A percentile compares a stretch with the other conserved stretches of the same genome.
Conservation (phyloP, 2,329 filamentous ascomycete genomes). For the Fusarium clavum region DNA sequence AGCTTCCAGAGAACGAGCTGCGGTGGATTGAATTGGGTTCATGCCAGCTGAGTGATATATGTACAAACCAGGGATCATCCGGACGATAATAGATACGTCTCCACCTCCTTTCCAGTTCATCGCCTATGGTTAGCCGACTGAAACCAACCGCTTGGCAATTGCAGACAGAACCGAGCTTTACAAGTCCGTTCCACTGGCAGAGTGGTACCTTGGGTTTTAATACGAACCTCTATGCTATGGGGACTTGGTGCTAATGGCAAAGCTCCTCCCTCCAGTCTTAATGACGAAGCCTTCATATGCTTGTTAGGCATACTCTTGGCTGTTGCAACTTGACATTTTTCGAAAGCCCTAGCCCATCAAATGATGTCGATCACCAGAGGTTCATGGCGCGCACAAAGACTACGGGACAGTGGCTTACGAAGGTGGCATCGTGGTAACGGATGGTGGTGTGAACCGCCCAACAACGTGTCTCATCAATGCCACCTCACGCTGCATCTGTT, state of each 20-base stretch:
- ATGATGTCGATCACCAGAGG: not conserved
- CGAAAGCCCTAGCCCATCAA: not conserved
- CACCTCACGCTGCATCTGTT: not conserved
- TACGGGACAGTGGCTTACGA: not conserved
- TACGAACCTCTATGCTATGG: not conserved
- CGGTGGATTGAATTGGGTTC: not conserved
- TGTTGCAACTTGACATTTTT: not conserved
- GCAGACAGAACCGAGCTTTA: not conserved
- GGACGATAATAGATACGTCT: not conserved
- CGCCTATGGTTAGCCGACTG: not conserved
- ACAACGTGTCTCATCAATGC: conserved; percentile 1
- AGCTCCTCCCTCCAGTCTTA: not conserved
- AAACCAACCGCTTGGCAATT: not conserved
- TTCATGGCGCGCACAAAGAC: not conserved
- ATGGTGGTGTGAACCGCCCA: conserved; percentile 1
- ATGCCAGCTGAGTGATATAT: not conserved
- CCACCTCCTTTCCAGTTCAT: not conserved
- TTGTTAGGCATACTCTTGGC: not conserved
- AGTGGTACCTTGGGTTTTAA: not conserved
- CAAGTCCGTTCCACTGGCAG: not conserved
- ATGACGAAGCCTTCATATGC: not conserved
- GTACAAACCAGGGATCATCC: not conserved
- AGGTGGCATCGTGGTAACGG: not conserved
- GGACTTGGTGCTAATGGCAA: not conserved
- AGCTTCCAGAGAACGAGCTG: not conserved